Evolutionary conservation across 2,329 filamentous ascomycete species (phyloP).

Genomic region (Coniochaeta sp.): DNA sequence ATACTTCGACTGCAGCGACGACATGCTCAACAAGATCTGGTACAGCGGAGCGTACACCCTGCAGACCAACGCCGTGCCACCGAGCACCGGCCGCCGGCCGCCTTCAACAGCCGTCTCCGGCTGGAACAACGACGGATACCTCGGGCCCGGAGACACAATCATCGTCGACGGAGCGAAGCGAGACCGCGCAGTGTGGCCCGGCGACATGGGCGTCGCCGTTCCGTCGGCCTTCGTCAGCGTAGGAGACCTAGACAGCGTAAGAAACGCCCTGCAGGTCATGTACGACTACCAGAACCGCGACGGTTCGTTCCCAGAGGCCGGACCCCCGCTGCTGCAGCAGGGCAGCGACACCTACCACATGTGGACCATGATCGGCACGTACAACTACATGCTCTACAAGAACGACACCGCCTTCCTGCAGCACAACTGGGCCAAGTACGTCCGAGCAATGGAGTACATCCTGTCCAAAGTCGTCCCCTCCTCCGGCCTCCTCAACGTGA

Average conservation of each 20-base stretch:
- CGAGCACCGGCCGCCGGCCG: slow-evolving; percentile 20
- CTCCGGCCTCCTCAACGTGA: slow-evolving; percentile 38
- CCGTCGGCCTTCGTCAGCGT: slow-evolving; percentile 42
- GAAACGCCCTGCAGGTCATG: slow-evolving; percentile 34
- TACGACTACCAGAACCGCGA: slow-evolving; percentile 31
- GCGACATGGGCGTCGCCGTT: slow-evolving; percentile 48
- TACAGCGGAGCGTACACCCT: slow-evolving; percentile 41
- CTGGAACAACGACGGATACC: slow-evolving; percentile 24
- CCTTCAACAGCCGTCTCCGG: slow-evolving; percentile 30
- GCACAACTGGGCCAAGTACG: slow-evolving; percentile 23
- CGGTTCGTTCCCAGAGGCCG: slow-evolving; percentile 42
- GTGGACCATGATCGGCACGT: slow-evolving; percentile 44
- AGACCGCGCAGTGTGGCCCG: slow-evolving; percentile 49
- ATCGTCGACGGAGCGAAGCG: slow-evolving; percentile 46
- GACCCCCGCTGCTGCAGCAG: slow-evolving; percentile 30
- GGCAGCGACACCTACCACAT: slow-evolving; percentile 25
- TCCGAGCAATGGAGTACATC: slow-evolving; percentile 20
- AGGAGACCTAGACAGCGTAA: slow-evolving; percentile 36
- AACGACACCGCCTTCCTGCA: slow-evolving; percentile 32
- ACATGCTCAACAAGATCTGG: slow-evolving; percentile 46
- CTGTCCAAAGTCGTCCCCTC: slow-evolving; percentile 14
- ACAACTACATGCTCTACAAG: slow-evolving; percentile 48
- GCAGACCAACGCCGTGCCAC: slow-evolving; percentile 26
- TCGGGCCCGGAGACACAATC: slow-evolving; percentile 23
- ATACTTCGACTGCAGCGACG: slow-evolving; percentile 43